phyloP scores from a whole-genome alignment of 257 asterid genomes.

The Solanum boliviense region DNA sequence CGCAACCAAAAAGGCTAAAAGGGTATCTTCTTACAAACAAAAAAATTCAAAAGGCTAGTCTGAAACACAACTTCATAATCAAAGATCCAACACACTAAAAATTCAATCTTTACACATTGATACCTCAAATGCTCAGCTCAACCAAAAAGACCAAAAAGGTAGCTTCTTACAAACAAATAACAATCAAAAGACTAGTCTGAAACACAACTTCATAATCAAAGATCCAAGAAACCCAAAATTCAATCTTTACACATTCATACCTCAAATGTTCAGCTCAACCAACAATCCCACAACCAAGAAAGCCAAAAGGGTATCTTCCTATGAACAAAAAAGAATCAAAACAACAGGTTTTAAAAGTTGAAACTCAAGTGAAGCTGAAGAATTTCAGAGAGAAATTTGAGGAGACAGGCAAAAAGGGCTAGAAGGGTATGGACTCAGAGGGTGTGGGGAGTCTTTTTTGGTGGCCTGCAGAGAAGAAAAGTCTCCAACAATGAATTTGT shows the following conservation, averaged over 20 bases:
- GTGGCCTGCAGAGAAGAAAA: constrained; percentile 29
- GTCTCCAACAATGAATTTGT: constrained; percentile 42
- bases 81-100: not conserved
- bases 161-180: not conserved
- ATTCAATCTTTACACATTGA: not conserved
- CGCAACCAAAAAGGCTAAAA: not conserved
- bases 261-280: not conserved
- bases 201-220: not conserved
- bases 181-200: not conserved
- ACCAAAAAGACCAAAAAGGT: not conserved
- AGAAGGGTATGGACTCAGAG: not conserved
- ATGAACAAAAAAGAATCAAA: not conserved
- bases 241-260: not conserved
- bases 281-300: not conserved
- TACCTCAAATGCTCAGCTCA: not conserved
- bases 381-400: not conserved
- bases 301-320: not conserved
- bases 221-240: not conserved
- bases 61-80: not conserved
- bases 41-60: not conserved
- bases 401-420: not conserved
- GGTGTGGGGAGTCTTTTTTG: not conserved
- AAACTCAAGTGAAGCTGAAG: not conserved
- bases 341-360: not conserved
- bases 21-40: not conserved